Percentiles rank a stretch among this genome's conserved stretches.
Conservation (phyloP, 78 protist genomes). For the Protostelium mycophagum region DNA sequence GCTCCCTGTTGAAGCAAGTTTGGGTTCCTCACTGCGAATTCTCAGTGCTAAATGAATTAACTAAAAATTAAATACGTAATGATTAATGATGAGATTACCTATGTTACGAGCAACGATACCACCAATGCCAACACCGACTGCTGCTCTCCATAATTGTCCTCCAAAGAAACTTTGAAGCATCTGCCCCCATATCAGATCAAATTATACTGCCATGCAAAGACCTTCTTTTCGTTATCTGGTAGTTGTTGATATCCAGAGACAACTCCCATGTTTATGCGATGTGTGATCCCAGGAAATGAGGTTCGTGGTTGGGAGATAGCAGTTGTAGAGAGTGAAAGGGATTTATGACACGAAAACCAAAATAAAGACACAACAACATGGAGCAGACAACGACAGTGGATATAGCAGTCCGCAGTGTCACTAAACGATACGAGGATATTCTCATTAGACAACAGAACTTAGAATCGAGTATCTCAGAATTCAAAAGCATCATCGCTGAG, state of each 20-base stretch:
- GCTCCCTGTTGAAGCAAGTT: neutral
- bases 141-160: neutral
- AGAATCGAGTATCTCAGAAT: neutral
- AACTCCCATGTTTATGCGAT: too few relatives aligned
- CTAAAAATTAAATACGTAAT: neutral
- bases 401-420: neutral
- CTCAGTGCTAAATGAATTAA: neutral
- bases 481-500: neutral
- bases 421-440: neutral
- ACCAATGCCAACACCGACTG: neutral
- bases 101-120: neutral
- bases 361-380: too few relatives aligned
- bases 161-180: neutral
- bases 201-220: too few relatives aligned
- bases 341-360: too few relatives aligned
- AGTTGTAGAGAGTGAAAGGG: too few relatives aligned
- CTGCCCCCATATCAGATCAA: too few relatives aligned
- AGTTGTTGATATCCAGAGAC: too few relatives aligned
- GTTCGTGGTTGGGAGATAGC: too few relatives aligned
- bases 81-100: too few relatives aligned
- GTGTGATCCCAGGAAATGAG: too few relatives aligned
- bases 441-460: neutral
- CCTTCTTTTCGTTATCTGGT: neutral
- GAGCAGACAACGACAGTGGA: neutral
- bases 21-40: neutral